These are phyloP conservation scores for Ceratobasidium sp. DNA, from an alignment of 1,284 basidiomycete genomes.

Conservation along the genomic window DNA sequence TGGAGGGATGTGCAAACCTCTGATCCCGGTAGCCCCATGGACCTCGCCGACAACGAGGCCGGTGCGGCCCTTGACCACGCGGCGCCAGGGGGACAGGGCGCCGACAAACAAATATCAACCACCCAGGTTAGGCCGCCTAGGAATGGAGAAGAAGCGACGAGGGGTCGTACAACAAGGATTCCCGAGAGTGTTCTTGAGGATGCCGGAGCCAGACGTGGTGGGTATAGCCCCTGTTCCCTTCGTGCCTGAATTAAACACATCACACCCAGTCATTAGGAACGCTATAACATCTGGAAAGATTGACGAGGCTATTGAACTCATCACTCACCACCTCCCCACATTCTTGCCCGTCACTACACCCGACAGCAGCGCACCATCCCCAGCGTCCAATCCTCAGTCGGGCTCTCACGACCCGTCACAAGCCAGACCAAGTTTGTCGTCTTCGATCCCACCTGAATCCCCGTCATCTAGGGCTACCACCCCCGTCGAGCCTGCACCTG, in stretches of 20 bases:
- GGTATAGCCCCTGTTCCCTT: not conserved
- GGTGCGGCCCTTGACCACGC: conserved; percentile 33
- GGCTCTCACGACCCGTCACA: conserved; percentile 33
- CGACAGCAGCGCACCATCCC: not conserved
- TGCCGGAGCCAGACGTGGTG: conserved; percentile 28
- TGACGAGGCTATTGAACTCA: conserved; percentile 26
- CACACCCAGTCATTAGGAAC: conserved; percentile 24
- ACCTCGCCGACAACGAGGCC: conserved; percentile 7
- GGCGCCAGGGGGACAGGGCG: not conserved
- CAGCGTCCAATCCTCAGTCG: not conserved
- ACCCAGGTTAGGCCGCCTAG: not conserved
- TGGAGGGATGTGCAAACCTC: not conserved
- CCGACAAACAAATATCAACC: not conserved
- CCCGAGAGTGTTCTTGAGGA: conserved; percentile 14
- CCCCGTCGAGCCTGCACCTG: conserved; percentile 16
- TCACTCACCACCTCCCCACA: conserved; percentile 27
- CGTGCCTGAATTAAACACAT: not conserved
- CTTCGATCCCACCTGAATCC: not conserved
- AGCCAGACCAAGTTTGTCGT: not conserved
- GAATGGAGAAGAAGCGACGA: not conserved
- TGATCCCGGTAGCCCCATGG: not conserved
- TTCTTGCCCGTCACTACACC: conserved; percentile 23
- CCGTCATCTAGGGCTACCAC: conserved; percentile 21
- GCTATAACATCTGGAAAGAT: conserved; percentile 30
- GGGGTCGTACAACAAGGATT: too few species aligned